Percentiles rank a stretch among this genome's conserved stretches.
These are phyloP conservation scores for Fusarium graminum DNA, from an alignment of 2,329 filamentous ascomycete genomes.

Conservation along the genomic window DNA sequence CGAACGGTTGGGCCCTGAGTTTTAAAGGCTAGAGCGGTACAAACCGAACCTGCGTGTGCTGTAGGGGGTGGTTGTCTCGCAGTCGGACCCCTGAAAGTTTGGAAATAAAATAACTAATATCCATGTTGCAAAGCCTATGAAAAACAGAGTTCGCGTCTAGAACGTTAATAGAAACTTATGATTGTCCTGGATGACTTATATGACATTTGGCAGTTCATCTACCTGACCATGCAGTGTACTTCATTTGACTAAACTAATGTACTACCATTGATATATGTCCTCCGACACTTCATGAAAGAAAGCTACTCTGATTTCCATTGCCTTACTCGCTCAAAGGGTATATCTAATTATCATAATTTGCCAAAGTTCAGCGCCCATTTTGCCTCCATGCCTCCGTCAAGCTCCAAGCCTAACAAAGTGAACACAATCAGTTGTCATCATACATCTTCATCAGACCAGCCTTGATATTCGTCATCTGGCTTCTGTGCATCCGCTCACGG, in stretches of 20 bases:
- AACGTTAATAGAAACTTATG: conserved; percentile 27
- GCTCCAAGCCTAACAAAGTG: background rate
- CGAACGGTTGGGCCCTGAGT: conserved; percentile 60
- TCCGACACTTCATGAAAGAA: background rate
- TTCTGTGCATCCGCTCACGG: conserved; percentile 50
- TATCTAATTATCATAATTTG: conserved; percentile 18
- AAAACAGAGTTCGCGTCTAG: conserved; percentile 1
- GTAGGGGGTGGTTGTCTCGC: conserved; percentile 25
- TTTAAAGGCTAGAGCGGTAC: conserved; percentile 40
- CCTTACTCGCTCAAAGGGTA: conserved; percentile 29
- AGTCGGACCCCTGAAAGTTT: conserved; percentile 29
- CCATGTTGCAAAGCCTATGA: conserved; percentile 27
- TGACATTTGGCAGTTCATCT: background rate
- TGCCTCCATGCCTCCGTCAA: background rate
- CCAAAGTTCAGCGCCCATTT: conserved; percentile 1
- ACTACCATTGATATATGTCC: background rate
- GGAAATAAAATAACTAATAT: conserved; percentile 30
- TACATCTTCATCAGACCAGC: conserved; percentile 55
- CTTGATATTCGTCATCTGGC: conserved; percentile 56
- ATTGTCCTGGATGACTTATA: background rate
- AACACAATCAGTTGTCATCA: conserved; percentile 50
- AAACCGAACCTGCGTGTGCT: conserved; percentile 26
- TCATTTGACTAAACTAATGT: background rate
- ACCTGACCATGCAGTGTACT: background rate
- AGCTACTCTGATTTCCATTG: background rate